Conservation (phyloP, 768 basidiomycete species). For the Serendipita sp. region DNA sequence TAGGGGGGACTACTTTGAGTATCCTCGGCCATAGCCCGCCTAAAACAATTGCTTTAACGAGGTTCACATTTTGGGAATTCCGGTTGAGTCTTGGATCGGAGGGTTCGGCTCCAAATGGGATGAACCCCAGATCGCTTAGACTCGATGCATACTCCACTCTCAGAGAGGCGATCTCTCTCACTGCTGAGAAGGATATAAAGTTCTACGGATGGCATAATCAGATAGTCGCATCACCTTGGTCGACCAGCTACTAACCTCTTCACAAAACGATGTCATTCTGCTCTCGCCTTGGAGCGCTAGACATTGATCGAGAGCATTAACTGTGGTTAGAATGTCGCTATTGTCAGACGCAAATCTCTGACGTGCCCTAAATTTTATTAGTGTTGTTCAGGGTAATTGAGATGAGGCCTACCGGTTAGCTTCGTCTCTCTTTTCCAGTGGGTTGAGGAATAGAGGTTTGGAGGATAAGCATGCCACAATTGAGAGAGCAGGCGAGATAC, state of each 20-base stretch:
- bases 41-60: slow-evolving; percentile 71
- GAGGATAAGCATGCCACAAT: slow-evolving; percentile 72
- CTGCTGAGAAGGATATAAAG: slow-evolving; percentile 58
- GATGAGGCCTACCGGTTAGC: slow-evolving; percentile 39
- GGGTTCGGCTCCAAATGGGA: slow-evolving; percentile 32
- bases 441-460: slow-evolving; percentile 71
- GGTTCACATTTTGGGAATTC: slow-evolving; percentile 50
- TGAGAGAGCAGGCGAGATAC: slow-evolving; percentile 65
- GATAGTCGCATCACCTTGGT: neutral
- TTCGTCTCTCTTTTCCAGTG: slow-evolving; percentile 73
- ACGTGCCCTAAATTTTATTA: slow-evolving; percentile 39
- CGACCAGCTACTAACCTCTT: slow-evolving; percentile 41
- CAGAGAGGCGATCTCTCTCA: slow-evolving; percentile 66
- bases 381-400: neutral
- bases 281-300: slow-evolving; percentile 33
- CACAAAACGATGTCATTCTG: slow-evolving; percentile 45
- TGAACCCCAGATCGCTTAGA: slow-evolving; percentile 55
- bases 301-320: slow-evolving; percentile 57
- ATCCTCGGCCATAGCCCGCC: slow-evolving; percentile 81
- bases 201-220: slow-evolving; percentile 32
- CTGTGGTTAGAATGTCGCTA: slow-evolving; percentile 77
- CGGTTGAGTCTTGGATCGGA: slow-evolving; percentile 39
- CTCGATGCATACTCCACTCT: slow-evolving; percentile 63
- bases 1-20: slow-evolving; percentile 59
- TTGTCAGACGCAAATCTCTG: slow-evolving; percentile 49